Evolutionary conservation across 2,329 filamentous ascomycete species (phyloP).

Genomic region (Ceratocystis cubensis): DNA sequence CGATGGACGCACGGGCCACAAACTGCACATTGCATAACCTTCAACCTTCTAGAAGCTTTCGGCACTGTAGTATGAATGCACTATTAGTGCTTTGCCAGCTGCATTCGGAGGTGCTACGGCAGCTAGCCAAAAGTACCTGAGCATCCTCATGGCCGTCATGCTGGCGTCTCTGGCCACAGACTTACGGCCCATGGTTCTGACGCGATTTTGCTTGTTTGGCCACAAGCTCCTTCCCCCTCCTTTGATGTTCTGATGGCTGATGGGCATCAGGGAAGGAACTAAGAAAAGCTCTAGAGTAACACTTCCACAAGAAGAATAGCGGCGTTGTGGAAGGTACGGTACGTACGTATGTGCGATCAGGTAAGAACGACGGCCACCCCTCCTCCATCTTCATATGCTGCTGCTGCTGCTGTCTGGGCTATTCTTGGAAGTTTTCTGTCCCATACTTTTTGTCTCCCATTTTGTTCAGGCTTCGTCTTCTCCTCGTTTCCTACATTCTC

Average conservation of each 20-base stretch:
- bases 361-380: not conserved
- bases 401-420: not conserved
- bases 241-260: not conserved
- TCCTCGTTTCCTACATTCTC: not conserved
- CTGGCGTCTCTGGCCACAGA: not conserved
- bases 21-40: not conserved
- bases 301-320: not conserved
- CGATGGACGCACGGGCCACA: constrained; percentile 2
- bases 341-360: too few species aligned
- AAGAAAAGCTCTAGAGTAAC: not conserved
- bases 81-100: not conserved
- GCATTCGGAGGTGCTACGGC: not conserved
- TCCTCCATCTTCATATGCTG: not conserved
- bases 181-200: not conserved
- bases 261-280: not conserved
- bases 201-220: not conserved
- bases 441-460: not conserved
- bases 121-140: not conserved
- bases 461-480: not conserved
- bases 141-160: not conserved
- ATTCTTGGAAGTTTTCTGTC: not conserved
- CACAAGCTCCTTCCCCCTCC: not conserved
- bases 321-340: not conserved
- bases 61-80: constrained; percentile 6
- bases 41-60: constrained; percentile 16